A percentile compares a stretch with the other conserved stretches of the same genome.
These are phyloP conservation scores for Bacidia gigantensis DNA, from an alignment of 495 filamentous ascomycete genomes.

Conservation along the genomic window DNA sequence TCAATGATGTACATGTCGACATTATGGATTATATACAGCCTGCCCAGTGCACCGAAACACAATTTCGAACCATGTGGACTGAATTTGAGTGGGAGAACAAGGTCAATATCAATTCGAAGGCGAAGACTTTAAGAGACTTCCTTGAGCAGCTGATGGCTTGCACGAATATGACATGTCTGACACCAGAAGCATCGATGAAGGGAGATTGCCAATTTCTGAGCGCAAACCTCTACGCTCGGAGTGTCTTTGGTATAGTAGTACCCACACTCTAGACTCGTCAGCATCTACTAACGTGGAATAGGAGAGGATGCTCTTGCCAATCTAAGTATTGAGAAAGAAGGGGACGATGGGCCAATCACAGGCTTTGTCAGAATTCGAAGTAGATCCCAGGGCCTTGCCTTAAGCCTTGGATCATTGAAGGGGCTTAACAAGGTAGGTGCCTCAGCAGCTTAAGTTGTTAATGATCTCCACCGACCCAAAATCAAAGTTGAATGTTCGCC, in stretches of 20 bases:
- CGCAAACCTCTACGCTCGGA: slow-evolving; percentile 92
- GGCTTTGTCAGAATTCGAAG: slow-evolving; percentile 99
- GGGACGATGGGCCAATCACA: slow-evolving; percentile 86
- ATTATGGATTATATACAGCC: slow-evolving; percentile 99
- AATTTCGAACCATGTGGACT: slow-evolving; percentile 99
- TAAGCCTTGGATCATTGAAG: slow-evolving; percentile 90
- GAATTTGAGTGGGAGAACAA: slow-evolving; percentile 99
- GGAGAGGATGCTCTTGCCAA: slow-evolving; percentile 98
- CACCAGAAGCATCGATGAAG: slow-evolving; percentile 89
- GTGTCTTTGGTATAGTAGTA: slow-evolving; percentile 99
- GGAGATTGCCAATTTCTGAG: slow-evolving; percentile 97
- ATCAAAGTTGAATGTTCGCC: too few species aligned
- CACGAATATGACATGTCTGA: slow-evolving; percentile 97
- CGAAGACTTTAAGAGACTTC: slow-evolving; percentile 84
- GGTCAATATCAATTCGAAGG: slow-evolving; percentile 98
- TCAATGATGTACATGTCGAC: slow-evolving; percentile 97
- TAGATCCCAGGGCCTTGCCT: slow-evolving; percentile 86
- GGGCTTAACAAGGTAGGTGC: slow-evolving; percentile 74
- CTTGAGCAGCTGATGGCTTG: slow-evolving; percentile 88
- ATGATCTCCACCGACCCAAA: too few species aligned
- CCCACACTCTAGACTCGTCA: too few species aligned
- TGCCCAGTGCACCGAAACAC: slow-evolving; percentile 89
- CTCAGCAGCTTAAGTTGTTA: slow-evolving; percentile 33
- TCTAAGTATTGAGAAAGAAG: slow-evolving; percentile 94
- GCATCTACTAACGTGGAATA: slow-evolving; percentile 25